These are phyloP conservation scores for Ophiocordyceps camponoti-saundersi DNA, from an alignment of 2,329 filamentous ascomycete species.

Conservation along the genomic window DNA sequence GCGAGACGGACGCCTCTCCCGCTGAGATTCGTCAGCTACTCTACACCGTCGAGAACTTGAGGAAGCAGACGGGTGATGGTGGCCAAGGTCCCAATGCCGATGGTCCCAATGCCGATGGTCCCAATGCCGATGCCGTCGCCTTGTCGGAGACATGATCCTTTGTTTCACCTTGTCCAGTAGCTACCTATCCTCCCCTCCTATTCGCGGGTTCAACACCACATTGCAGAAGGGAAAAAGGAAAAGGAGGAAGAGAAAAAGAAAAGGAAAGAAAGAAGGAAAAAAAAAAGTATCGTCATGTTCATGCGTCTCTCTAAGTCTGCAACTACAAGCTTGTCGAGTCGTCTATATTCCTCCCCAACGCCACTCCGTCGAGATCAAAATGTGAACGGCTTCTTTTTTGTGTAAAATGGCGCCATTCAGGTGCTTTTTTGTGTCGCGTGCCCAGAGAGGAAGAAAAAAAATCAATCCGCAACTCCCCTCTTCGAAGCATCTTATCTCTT, in stretches of 20 bases:
- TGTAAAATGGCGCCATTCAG: slow-evolving; percentile 2
- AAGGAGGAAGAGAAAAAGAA: background rate
- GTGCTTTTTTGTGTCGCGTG: slow-evolving; percentile 1
- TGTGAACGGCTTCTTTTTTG: slow-evolving; percentile 9
- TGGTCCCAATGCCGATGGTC: slow-evolving; percentile 7
- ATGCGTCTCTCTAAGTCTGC: slow-evolving; percentile 12
- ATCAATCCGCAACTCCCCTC: background rate
- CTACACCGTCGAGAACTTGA: slow-evolving; percentile 28
- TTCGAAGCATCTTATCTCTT: background rate
- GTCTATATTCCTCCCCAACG: slow-evolving; percentile 21
- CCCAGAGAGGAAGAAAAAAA: background rate
- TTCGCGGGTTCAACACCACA: too few relatives aligned
- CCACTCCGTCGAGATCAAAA: slow-evolving; percentile 17
- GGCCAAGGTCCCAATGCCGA: slow-evolving; percentile 8
- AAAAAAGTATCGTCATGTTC: slow-evolving; percentile 10
- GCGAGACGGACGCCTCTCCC: slow-evolving; percentile 16
- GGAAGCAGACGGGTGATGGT: slow-evolving; percentile 21
- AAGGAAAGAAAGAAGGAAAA: background rate
- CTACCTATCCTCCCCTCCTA: too few relatives aligned
- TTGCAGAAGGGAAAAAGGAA: too few relatives aligned
- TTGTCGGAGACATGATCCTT: background rate
- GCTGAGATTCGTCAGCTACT: slow-evolving; percentile 24
- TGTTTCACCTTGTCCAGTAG: too few relatives aligned
- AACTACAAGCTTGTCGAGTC: slow-evolving; percentile 18
- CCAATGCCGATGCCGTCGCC: background rate